Evolutionary conservation across 2,329 filamentous ascomycete genomes (phyloP).

Genomic region (Sporothrix mexicana): DNA sequence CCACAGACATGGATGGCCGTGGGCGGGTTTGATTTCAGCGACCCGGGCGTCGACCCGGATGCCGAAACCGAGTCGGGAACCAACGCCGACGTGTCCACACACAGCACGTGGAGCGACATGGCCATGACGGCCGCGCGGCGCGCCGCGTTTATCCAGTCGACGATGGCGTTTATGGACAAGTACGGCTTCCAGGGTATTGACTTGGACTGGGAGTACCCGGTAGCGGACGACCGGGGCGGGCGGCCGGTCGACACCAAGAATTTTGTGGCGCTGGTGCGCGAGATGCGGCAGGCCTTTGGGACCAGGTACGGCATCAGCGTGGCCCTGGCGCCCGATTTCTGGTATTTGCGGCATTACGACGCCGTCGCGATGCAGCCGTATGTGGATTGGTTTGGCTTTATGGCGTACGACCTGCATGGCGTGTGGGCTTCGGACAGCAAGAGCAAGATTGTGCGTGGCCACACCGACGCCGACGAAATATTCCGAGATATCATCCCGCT

Average conservation of each 20-base stretch:
- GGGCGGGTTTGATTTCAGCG: not conserved
- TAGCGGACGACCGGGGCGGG: not conserved
- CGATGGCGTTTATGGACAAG: not conserved
- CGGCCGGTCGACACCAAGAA: not conserved
- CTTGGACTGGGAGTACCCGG: not conserved
- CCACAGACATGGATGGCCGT: slow-evolving; percentile 1
- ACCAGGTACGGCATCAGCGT: not conserved
- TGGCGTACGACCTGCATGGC: slow-evolving; percentile 13
- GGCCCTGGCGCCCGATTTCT: not conserved
- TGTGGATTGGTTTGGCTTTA: slow-evolving; percentile 19
- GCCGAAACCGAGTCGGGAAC: not conserved
- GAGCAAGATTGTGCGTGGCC: not conserved
- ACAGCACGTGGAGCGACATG: slow-evolving; percentile 3
- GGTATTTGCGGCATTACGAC: not conserved
- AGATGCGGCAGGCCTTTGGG: slow-evolving; percentile 1
- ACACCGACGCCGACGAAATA: not conserved
- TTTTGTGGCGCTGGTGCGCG: not conserved
- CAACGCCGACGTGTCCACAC: not conserved
- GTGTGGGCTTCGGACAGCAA: slow-evolving; percentile 11
- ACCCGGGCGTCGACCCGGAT: not conserved
- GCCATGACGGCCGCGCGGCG: not conserved
- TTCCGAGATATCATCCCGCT: not conserved
- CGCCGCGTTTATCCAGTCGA: not conserved
- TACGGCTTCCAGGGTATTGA: slow-evolving; percentile 2
- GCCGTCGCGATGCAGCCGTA: slow-evolving; percentile 7